These are phyloP conservation scores for Mortierella sp. DNA, from an alignment of 371 early-diverging fungal species.

Conservation along the genomic window DNA sequence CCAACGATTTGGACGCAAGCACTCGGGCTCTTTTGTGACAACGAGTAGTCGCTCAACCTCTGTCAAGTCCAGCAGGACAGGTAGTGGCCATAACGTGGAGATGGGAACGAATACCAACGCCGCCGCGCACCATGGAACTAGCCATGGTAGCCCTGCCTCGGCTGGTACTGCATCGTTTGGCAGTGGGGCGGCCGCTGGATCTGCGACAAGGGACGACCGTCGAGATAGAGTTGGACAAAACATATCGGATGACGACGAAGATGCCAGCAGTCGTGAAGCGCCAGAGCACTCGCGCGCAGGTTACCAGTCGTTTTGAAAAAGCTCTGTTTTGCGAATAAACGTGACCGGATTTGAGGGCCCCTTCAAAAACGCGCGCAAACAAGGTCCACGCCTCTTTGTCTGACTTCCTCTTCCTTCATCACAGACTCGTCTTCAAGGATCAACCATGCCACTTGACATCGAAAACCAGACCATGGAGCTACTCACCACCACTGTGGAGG, in stretches of 20 bases:
- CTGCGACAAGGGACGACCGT: constrained; percentile 29
- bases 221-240: constrained; percentile 43
- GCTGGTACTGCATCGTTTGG: constrained; percentile 6
- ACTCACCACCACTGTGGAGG: constrained; percentile 36
- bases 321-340: not conserved
- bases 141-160: constrained; percentile 9
- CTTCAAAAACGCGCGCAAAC: too few relatives aligned
- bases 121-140: constrained; percentile 16
- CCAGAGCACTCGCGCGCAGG: constrained; percentile 15
- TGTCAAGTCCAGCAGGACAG: constrained; percentile 31
- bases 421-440: not conserved
- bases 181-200: not conserved
- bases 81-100: constrained; percentile 40
- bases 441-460: constrained; percentile 24
- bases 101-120: constrained; percentile 10
- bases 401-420: not conserved
- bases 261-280: constrained; percentile 13
- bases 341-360: too few relatives aligned
- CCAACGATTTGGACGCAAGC: constrained; percentile 30
- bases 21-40: constrained; percentile 39
- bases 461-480: constrained; percentile 45
- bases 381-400: not conserved
- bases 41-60: constrained; percentile 34
- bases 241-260: constrained; percentile 34
- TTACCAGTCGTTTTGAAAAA: constrained; percentile 23